A percentile compares a stretch with the other conserved stretches of the same genome.
These are phyloP conservation scores for Aquanectria penicillioides DNA, from an alignment of 2,329 filamentous ascomycete genomes.

Conservation along the genomic window DNA sequence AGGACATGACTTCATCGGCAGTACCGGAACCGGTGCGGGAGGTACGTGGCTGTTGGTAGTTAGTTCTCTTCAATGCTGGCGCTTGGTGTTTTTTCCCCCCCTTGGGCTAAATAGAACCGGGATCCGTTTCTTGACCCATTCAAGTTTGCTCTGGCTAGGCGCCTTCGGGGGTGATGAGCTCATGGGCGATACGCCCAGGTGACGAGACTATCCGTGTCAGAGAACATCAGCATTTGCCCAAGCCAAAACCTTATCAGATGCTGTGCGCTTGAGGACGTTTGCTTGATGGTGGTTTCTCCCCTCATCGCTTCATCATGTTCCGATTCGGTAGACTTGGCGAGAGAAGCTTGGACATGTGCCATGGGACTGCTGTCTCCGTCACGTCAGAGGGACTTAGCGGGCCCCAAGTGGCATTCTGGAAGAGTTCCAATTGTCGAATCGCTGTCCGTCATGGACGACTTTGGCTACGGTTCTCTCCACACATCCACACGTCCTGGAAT, in stretches of 20 bases:
- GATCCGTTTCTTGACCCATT: slow-evolving; percentile 16
- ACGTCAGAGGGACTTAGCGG: slow-evolving; percentile 41
- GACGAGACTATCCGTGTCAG: not conserved
- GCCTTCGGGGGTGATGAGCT: not conserved
- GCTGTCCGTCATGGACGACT: slow-evolving; percentile 32
- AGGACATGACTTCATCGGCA: slow-evolving; percentile 2
- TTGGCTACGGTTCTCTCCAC: slow-evolving; percentile 25
- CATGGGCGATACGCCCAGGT: slow-evolving; percentile 32
- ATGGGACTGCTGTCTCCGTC: slow-evolving; percentile 37
- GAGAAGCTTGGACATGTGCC: slow-evolving; percentile 34
- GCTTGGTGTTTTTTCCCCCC: slow-evolving; percentile 9
- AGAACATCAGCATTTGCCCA: slow-evolving; percentile 13
- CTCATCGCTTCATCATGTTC: slow-evolving; percentile 21
- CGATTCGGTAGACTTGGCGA: slow-evolving; percentile 24
- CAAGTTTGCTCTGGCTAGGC: not conserved
- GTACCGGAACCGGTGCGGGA: not conserved
- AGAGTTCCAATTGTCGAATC: slow-evolving; percentile 45
- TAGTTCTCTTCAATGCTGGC: not conserved
- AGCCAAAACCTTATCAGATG: slow-evolving; percentile 30
- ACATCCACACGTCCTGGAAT: slow-evolving; percentile 9
- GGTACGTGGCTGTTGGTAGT: not conserved
- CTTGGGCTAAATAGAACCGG: not conserved
- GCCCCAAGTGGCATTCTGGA: slow-evolving; percentile 40
- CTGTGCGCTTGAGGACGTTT: slow-evolving; percentile 22
- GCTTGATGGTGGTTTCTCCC: slow-evolving; percentile 12